phyloP scores from a whole-genome alignment of 805 yeast species.

The Wickerhamomyces chambardii region DNA sequence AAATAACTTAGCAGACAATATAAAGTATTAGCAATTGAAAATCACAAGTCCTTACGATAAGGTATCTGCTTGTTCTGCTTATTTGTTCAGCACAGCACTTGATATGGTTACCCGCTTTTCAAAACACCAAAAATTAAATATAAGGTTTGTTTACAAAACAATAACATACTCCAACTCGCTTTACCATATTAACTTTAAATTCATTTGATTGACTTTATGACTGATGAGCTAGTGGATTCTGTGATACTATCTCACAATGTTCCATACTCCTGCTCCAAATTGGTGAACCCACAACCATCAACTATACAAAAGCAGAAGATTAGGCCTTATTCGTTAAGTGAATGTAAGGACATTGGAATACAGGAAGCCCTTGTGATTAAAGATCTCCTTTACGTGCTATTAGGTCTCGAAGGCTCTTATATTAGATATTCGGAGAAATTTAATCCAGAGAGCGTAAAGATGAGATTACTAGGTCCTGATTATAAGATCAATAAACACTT shows the following conservation, averaged over 20 bases:
- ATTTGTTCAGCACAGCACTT: too few species aligned
- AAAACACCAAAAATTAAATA: too few species aligned
- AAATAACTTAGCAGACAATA: too few species aligned
- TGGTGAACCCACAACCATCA: conserved; percentile 25
- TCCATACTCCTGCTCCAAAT: conserved; percentile 18
- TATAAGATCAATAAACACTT: conserved; percentile 63
- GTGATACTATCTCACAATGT: conserved; percentile 14
- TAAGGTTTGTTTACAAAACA: too few species aligned
- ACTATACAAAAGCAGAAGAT: conserved; percentile 21
- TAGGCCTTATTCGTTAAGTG: conserved; percentile 37
- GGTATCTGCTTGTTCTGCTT: too few species aligned
- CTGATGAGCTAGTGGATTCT: conserved; percentile 13
- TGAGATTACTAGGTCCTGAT: conserved; percentile 60
- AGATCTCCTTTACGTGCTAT: conserved; percentile 60
- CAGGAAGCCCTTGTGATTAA: conserved; percentile 70
- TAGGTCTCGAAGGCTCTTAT: conserved; percentile 73
- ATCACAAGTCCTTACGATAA: too few species aligned
- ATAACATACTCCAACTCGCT: too few species aligned
- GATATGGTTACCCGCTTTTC: too few species aligned
- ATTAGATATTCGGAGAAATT: conserved; percentile 59
- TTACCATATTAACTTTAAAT: too few species aligned
- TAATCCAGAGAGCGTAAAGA: conserved; percentile 31
- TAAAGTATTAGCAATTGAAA: too few species aligned
- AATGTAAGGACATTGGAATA: conserved; percentile 33
- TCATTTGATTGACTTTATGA: too few species aligned